A percentile compares a stretch with the other conserved stretches of the same genome.
Conservation (phyloP, 169 alveolate genomes). For the Cryptosporidium sp. region DNA sequence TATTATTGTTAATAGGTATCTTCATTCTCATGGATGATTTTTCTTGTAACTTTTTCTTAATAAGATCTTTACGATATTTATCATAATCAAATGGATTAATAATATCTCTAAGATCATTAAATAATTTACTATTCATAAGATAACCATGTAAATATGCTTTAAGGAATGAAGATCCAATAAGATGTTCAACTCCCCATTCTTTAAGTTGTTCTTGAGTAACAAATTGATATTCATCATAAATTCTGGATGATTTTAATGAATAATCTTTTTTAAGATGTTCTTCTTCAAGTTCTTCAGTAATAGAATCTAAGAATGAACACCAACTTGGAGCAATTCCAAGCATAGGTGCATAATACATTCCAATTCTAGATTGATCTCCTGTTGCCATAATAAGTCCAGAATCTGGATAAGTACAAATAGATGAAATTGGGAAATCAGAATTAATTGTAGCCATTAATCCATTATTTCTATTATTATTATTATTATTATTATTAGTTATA, state of each 20-base stretch:
- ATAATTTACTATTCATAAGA: constrained; percentile 89
- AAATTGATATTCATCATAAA: constrained; percentile 94
- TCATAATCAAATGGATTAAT: constrained; percentile 88
- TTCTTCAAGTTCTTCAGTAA: constrained; percentile 97
- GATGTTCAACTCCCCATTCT: constrained; percentile 90
- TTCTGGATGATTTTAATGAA: constrained; percentile 81
- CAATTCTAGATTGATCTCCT: constrained; percentile 93
- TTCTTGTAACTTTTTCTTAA: constrained; percentile 85
- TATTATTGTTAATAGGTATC: constrained; percentile 69
- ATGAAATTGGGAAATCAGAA: constrained; percentile 85
- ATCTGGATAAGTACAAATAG: constrained; percentile 86
- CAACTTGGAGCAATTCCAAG: constrained; percentile 97
- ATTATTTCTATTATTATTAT: neutral
- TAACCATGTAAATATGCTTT: constrained; percentile 96
- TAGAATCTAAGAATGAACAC: constrained; percentile 95
- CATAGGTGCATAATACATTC: constrained; percentile 92
- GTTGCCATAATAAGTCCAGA: constrained; percentile 94
- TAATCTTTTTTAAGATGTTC: constrained; percentile 77
- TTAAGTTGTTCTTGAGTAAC: constrained; percentile 93
- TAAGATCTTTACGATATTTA: constrained; percentile 83
- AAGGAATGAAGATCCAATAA: constrained; percentile 93
- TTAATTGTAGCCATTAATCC: constrained; percentile 87
- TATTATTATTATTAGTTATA: too few relatives aligned
- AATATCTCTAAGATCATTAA: constrained; percentile 86
- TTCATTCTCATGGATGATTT: constrained; percentile 86